Percentiles rank a stretch among this genome's conserved stretches.
phyloP scores from a whole-genome alignment of 345 rosid genomes.

The Citrus trifoliata region DNA sequence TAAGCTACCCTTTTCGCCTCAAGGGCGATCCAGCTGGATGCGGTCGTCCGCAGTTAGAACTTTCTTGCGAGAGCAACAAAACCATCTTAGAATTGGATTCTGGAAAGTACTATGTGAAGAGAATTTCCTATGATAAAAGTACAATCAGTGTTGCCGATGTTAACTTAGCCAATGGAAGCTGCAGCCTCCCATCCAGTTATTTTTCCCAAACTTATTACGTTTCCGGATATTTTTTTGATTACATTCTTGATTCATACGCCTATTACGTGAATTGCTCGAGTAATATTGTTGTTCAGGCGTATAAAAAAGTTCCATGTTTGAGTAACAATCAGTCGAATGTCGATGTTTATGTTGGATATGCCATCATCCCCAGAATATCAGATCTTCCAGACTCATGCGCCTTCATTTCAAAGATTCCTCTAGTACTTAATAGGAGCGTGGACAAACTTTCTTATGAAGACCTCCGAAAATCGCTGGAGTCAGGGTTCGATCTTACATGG shows the following conservation, averaged over 20 bases:
- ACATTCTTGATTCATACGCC: background rate
- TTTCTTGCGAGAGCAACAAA: constrained; percentile 33
- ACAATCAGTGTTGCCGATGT: constrained; percentile 26
- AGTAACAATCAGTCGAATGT: constrained; percentile 18
- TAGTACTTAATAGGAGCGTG: constrained; percentile 9
- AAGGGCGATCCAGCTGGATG: constrained; percentile 25
- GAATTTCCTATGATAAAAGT: constrained; percentile 16
- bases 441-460: constrained; percentile 26
- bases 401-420: constrained; percentile 26
- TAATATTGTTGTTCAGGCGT: constrained; percentile 11
- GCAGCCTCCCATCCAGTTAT: constrained; percentile 3
- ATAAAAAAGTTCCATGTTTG: constrained; percentile 22
- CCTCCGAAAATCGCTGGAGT: constrained; percentile 20
- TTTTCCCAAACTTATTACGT: no score
- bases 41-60: constrained; percentile 20
- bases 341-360: constrained; percentile 18
- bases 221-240: no score
- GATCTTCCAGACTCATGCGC: constrained; percentile 26
- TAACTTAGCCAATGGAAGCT: constrained; percentile 28
- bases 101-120: constrained; percentile 26
- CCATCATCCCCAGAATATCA: background rate
- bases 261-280: constrained; percentile 29
- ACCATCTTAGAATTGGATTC: constrained; percentile 15
- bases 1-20: constrained; percentile 41
- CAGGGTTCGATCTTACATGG: constrained; percentile 40